A percentile compares a stretch with the other conserved stretches of the same genome.
These are phyloP conservation scores for Nicotiana tabacum DNA, from an alignment of 257 asterid genomes.

Conservation along the genomic window DNA sequence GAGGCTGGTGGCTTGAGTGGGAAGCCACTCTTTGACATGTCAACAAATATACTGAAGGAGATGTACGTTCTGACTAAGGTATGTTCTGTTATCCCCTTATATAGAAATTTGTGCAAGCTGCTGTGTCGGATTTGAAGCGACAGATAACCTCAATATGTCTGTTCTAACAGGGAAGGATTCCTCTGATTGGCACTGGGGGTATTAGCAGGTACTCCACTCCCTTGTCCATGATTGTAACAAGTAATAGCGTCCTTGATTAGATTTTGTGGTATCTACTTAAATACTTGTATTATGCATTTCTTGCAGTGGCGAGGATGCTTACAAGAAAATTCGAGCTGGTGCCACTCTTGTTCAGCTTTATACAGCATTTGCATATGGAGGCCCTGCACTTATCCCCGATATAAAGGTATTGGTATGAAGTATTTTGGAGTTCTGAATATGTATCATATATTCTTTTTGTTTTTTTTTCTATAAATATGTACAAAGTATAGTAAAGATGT, in stretches of 20 bases:
- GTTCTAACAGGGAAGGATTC: constrained; percentile 63
- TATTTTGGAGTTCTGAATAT: neutral
- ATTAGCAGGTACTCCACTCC: constrained; percentile 62
- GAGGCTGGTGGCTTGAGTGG: constrained; percentile 99
- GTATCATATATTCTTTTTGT: too few species aligned
- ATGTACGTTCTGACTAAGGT: constrained; percentile 95
- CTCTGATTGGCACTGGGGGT: constrained; percentile 91
- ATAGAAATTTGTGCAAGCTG: neutral
- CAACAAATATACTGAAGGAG: constrained; percentile 75
- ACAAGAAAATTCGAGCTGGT: constrained; percentile 89
- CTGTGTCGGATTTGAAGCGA: too few species aligned
- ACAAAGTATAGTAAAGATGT: neutral
- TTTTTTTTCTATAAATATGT: too few species aligned
- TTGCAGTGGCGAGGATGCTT: constrained; percentile 90
- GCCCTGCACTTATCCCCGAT: constrained; percentile 91
- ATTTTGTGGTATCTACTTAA: neutral
- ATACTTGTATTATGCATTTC: neutral
- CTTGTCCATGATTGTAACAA: neutral
- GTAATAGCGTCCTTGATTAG: neutral
- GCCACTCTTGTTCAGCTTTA: constrained; percentile 95
- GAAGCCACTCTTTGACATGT: constrained; percentile 60
- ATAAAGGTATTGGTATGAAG: constrained; percentile 57
- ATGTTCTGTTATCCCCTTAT: constrained; percentile 10
- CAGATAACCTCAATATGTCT: too few species aligned
- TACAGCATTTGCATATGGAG: constrained; percentile 93